phyloP scores from a whole-genome alignment of 2,329 filamentous ascomycete genomes.

The Neobulgaria alba region DNA sequence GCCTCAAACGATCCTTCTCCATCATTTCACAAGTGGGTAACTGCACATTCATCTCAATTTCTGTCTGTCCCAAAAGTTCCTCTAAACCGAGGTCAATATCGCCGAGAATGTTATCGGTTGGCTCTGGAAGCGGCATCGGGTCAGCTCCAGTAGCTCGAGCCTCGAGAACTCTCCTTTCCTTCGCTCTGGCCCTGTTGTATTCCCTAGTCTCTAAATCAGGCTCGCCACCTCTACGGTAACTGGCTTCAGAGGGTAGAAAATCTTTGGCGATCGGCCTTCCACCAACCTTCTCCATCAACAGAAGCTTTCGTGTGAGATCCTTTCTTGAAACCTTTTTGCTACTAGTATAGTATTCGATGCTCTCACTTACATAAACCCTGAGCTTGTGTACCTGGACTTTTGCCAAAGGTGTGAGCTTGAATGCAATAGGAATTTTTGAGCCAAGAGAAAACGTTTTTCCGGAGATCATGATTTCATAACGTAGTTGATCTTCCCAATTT shows the following conservation, averaged over 20 bases:
- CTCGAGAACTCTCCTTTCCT: constrained; percentile 34
- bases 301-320: constrained; percentile 57
- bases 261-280: constrained; percentile 54
- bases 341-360: constrained; percentile 61
- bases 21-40: constrained; percentile 61
- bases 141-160: constrained; percentile 46
- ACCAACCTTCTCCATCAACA: constrained; percentile 63
- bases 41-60: constrained; percentile 69
- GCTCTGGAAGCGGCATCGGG: constrained; percentile 22
- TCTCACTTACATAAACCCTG: constrained; percentile 66
- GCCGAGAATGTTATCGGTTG: constrained; percentile 54
- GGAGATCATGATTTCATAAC: constrained; percentile 71
- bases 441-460: constrained; percentile 69
- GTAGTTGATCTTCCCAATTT: constrained; percentile 68
- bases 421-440: constrained; percentile 63
- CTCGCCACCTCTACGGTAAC: constrained; percentile 58
- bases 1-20: constrained; percentile 51
- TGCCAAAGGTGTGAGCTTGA: constrained; percentile 65
- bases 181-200: constrained; percentile 26
- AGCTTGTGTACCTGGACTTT: constrained; percentile 69
- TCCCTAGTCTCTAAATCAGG: constrained; percentile 42
- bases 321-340: constrained; percentile 61
- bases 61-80: constrained; percentile 51
- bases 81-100: constrained; percentile 48
- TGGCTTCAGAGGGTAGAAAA: constrained; percentile 57